Base-by-base conservation (phyloP, 2,329 filamentous ascomycete species). In the Colletotrichum lindemuthianum region DNA sequence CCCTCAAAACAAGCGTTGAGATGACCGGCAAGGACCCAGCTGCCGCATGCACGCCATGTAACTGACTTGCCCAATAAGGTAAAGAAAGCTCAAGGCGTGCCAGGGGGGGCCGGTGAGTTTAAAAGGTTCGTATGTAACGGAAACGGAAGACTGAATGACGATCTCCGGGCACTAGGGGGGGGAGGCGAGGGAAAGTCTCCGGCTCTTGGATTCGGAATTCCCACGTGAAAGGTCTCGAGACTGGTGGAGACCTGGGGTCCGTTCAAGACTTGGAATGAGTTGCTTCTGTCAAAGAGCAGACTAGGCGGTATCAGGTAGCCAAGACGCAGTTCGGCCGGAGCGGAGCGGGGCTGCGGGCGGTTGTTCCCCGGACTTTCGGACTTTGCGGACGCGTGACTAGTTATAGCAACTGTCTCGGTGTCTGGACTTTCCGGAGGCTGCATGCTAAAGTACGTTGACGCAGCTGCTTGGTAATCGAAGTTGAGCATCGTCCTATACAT, bases 291-390 rank as follows among this genome's bases (percentile, higher is more conserved):
- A 36, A 4, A 4, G n/a, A 39, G 8, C 7, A 24, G 34, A 43
- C 55, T 54, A 64, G 39, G 32, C 44, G 33, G 33, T 15, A 60
- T 49, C 33, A 12, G 41, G 49, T 49, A 64, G 60, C 56, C 55
- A 45, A 60, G 60, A 40, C 49, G 37, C 56, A 61, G 49, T 24
- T 15, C 37, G 6, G 34, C 15, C 45, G 32, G 45, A 7, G 39
- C 56, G 39, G 56, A 15, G 0, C 15, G 15, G 56, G 36, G 24
- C 24, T 24, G 24, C 24, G 24, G 24, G 24, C 24, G 24, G 24
- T 24, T 4, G 24, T 24, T 24, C 24, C 24, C 24, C 24, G 24
- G 24, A 24, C 24, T 24, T 24, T 24, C 24, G 24, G 24, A 24
- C 24, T 4, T 24, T 24, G 24, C 24, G 24, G 24, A 24, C 24